Evolutionary conservation across 164 flowering plant genomes (phyloP), one percentile per base, ranked within the genome.

Genomic region (Akebia trifoliata): DNA sequence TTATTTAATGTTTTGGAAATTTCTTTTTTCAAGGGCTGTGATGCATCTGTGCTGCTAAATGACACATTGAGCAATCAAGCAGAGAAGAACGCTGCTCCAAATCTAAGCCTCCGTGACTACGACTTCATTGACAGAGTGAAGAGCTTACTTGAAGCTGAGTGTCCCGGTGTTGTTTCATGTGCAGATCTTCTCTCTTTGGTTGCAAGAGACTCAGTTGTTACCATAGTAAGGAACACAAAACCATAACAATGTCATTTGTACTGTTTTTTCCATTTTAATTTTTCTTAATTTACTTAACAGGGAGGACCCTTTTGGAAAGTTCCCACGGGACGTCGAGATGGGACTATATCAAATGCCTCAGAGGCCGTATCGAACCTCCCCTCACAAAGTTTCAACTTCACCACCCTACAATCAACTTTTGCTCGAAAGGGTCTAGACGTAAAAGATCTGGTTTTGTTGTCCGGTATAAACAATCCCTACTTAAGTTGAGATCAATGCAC

Each of bases 291-390:
- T 39, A 4, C 48, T 39, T 45, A 34, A 66, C 59, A 76, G 78
- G 78, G 78, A 51, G 79, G 79, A 28, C 79, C 79, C 4, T 67
- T 22, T 31, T 92, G 96, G 98, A 70, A 32, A n/a, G 98, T 92
- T 18, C 95, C 93, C 2, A 86, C 95, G 0, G 96, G 96, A n/a
- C 60, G 98, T 38, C 74, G 93, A 66, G 98, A 92, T 52, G 98
- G 98, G 28, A 20, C 26, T 3, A 61, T 85, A 31, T 92, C 98
- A 4, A 72, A 54, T 0, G 34, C 56, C 2, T 9, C 88, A 2
- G 95, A 87, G 59, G 88, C 88, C 14, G 7, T 46, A 18, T n/a
- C 30, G 7, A 48, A 81, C 39, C 82, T 92, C 51, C 98, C 98
- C 4, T 49, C 76, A 6, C 96, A 96, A 39, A 36, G 59, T 10